A percentile compares a stretch with the other conserved stretches of the same genome.
These are phyloP conservation scores for Populus euphratica DNA, from an alignment of 345 rosid species.

Conservation along the genomic window DNA sequence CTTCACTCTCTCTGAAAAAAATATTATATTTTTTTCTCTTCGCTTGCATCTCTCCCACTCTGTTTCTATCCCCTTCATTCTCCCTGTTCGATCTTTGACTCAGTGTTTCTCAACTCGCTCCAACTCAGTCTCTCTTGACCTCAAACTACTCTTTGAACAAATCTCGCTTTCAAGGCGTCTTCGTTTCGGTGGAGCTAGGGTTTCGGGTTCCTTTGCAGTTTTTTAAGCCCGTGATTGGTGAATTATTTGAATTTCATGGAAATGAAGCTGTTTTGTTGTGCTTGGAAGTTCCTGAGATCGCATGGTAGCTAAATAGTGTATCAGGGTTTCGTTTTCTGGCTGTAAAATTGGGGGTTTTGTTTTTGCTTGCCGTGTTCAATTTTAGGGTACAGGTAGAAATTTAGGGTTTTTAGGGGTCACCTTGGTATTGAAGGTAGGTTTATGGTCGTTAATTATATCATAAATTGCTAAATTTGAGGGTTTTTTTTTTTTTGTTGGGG, in stretches of 20 bases:
- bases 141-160: neutral
- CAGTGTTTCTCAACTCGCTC: neutral
- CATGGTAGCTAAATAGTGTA: constrained; percentile 8
- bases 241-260: constrained; percentile 5
- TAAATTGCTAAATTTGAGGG: neutral
- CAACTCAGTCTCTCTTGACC: neutral
- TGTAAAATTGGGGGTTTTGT: constrained; percentile 8
- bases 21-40: neutral
- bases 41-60: neutral
- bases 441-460: neutral
- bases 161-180: neutral
- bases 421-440: constrained; percentile 2
- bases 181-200: neutral
- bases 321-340: constrained; percentile 4
- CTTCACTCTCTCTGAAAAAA: neutral
- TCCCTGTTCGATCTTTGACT: constrained; percentile 6
- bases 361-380: neutral
- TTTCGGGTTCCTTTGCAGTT: constrained; percentile 14
- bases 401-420: constrained; percentile 9
- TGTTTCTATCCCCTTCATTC: neutral
- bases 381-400: neutral
- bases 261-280: constrained; percentile 17
- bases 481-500: neutral
- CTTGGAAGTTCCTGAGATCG: constrained; percentile 10
- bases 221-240: neutral